phyloP scores from a whole-genome alignment of 352 stramenopile species.

The Phytophthora melonis region DNA sequence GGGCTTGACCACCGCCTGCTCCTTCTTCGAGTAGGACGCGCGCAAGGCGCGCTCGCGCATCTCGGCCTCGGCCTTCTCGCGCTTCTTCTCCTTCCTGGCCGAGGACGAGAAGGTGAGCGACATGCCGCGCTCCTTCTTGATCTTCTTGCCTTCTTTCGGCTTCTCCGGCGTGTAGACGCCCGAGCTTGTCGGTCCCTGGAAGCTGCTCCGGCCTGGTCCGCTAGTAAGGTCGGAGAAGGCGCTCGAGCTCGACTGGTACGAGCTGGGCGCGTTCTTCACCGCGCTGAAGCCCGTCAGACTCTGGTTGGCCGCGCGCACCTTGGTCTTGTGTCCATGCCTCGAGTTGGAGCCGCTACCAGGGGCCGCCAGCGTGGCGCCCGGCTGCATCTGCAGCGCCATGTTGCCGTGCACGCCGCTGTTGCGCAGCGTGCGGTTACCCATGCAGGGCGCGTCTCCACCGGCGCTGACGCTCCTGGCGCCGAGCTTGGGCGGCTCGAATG shows the following conservation, averaged over 20 bases:
- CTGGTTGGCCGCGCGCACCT: slow-evolving; percentile 29
- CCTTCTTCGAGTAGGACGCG: slow-evolving; percentile 50
- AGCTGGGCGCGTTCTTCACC: slow-evolving; percentile 27
- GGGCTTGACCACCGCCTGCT: slow-evolving; percentile 60
- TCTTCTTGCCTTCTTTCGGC: slow-evolving; percentile 39
- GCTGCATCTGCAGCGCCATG: slow-evolving; percentile 30
- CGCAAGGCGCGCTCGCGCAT: slow-evolving; percentile 14
- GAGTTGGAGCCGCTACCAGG: neutral
- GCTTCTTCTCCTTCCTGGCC: slow-evolving; percentile 45
- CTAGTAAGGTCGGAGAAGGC: slow-evolving; percentile 25
- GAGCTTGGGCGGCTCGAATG: slow-evolving; percentile 43
- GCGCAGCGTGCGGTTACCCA: slow-evolving; percentile 27
- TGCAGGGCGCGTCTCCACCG: slow-evolving; percentile 28
- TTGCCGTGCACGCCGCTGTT: slow-evolving; percentile 42
- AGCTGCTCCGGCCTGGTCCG: neutral
- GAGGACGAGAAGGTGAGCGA: slow-evolving; percentile 56
- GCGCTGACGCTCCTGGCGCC: slow-evolving; percentile 43
- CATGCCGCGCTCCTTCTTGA: slow-evolving; percentile 54
- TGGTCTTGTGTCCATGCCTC: slow-evolving; percentile 19
- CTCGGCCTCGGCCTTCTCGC: slow-evolving; percentile 17
- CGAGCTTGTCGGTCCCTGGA: neutral
- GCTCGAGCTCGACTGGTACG: slow-evolving; percentile 33
- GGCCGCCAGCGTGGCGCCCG: slow-evolving; percentile 12
- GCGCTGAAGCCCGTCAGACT: slow-evolving; percentile 28
- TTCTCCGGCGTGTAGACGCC: slow-evolving; percentile 34